Base-by-base conservation (phyloP, 768 basidiomycete genomes). In the Panaeolus papilionaceus region DNA sequence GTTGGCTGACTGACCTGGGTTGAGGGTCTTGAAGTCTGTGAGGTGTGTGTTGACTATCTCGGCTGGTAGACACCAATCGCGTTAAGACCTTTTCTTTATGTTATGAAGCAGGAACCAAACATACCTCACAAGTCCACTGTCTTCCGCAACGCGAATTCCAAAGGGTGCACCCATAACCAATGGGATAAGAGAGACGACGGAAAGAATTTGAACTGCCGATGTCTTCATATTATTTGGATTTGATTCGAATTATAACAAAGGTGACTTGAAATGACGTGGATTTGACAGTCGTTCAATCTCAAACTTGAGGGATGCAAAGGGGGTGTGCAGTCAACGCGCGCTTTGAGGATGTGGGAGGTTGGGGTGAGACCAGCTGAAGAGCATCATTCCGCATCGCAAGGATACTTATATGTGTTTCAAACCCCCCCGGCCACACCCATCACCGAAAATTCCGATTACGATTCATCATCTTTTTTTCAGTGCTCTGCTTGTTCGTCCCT, bases 301-400 rank as follows among this genome's bases (percentile, higher is more conserved):
- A 9, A 47, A 18, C 20, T 58, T 28, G 28, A 58, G 12, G 26
- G 26, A 33, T 28, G 28, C 23, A 23, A 23, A 51, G 14, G 7
- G 26, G 47, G 11, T 20, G 47, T 51, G 47, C 47, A 20, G 47
- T 51, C 7, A 23, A 51, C 20, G 47, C 47, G 12, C n/a, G 47
- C 20, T 51, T 51, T 6, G 47, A 51, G 26, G 47, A 51, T 51
- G 28, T 58, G 54, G 54, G 54, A 28, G 28, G 54, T 58, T 58
- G 54, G 54, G 54, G 54, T 58, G 54, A 58, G 54, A 58, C 54
- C 54, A 58, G 54, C 54, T 58, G 54, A 58, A 58, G 54, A 58
- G 14, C 54, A 58, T 28, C 54, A 16, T 33, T 58, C 16, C 18
- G 14, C 47, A 23, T 33, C 2, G 28, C 8, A 4, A 16, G 54